Evolutionary conservation across 73 alveolate genomes (phyloP), one percentile per base, ranked within the genome.

Genomic region (Paramecium sexaurelia): DNA sequence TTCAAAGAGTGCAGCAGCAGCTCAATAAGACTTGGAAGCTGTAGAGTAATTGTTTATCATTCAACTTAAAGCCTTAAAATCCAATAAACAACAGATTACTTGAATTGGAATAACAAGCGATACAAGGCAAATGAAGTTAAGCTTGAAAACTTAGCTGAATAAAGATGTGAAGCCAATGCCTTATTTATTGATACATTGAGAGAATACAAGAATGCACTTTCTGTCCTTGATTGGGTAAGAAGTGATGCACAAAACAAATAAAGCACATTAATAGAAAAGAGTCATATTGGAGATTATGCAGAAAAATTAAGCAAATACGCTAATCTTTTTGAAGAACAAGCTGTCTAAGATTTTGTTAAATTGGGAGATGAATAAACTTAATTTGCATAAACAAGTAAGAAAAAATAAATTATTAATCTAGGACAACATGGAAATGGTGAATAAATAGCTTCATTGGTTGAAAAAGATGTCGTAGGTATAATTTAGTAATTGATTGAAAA

Each of bases 141-240:
- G 45, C 55, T 78, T 20, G 90, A 78, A 24, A 78, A 78, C 20
- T 43, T 78, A 40, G 90, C 90, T 36, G 90, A 78, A 32, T 78
- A 78, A 43, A 37, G 90, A 40, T 78, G 90, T 19, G 90, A 78
- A 78, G 90, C 75, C 55, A 78, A 78, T 78, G 68, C 90, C 43
- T 61, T 78, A 8, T 78, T 78, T 45, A 78, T 78, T 45, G 90
- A 78, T 19, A 78, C 90, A 20, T 33, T 78, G 24, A 78, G 90
- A 78, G 90, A 78, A 33, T 78, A 78, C 71, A 78, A 78, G 90
- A 78, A 78, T 78, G 90, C 90, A 9, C 43, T 78, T 26, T 41
- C 75, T 20, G 90, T 78, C 26, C 90, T 78, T 41, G 90, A 78
- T 22, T 78, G 90, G 90, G 71, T 78, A 3, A 41, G 71, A 43